A percentile compares a stretch with the other conserved stretches of the same genome.
phyloP scores from a whole-genome alignment of 2,329 filamentous ascomycete genomes.

The Leptodontidium sp. region DNA sequence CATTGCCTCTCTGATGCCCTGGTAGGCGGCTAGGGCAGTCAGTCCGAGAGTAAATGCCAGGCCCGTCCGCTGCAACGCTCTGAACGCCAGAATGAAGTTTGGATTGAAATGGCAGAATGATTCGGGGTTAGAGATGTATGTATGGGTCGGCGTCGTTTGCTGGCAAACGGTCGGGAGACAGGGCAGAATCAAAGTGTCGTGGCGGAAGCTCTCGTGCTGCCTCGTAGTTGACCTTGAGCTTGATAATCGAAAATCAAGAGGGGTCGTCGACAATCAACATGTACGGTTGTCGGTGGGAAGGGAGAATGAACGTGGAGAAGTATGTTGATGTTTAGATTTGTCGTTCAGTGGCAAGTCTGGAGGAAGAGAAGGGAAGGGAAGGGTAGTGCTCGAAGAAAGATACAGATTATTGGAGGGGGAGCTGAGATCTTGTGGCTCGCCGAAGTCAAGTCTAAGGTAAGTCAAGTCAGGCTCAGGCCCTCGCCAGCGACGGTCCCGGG shows the following conservation, averaged over 20 bases:
- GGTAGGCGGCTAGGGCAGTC: slow-evolving; percentile 63
- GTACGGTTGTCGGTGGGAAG: neutral
- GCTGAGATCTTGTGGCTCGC: slow-evolving; percentile 4
- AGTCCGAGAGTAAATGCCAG: slow-evolving; percentile 66
- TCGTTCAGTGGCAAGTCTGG: neutral
- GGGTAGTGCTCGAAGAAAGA: neutral
- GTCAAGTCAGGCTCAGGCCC: neutral
- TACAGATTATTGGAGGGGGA: neutral
- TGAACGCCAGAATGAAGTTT: slow-evolving; percentile 60
- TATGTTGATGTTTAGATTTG: slow-evolving; percentile 11
- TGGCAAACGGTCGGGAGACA: slow-evolving; percentile 14
- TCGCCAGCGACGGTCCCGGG: neutral
- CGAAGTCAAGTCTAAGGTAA: neutral
- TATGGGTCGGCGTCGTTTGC: neutral
- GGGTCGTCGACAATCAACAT: slow-evolving; percentile 17
- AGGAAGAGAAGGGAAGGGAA: slow-evolving; percentile 5
- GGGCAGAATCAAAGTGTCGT: slow-evolving; percentile 30
- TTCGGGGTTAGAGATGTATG: neutral
- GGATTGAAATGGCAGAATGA: neutral
- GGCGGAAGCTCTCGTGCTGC: slow-evolving; percentile 30
- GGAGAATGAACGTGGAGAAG: neutral
- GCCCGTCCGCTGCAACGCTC: slow-evolving; percentile 60
- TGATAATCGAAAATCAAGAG: slow-evolving; percentile 26
- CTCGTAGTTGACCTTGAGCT: slow-evolving; percentile 31
- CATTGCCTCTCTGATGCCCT: slow-evolving; percentile 55